Base-by-base conservation (phyloP, 148 eudicot genomes). In the Nepenthes mirabilis region DNA sequence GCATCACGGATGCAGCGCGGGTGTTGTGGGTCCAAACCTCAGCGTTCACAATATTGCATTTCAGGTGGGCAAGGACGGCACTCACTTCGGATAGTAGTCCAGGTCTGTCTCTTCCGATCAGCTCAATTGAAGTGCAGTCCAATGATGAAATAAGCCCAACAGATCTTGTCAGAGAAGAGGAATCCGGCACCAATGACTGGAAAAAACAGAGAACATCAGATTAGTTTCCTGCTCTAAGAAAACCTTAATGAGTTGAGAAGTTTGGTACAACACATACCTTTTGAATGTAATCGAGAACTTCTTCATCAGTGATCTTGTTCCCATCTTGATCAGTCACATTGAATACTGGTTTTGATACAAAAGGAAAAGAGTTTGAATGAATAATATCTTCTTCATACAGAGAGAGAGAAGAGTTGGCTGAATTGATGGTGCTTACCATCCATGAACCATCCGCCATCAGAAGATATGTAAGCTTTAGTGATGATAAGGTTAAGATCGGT, bases 391-490 rank as follows among this genome's bases (percentile, higher is more conserved):
- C 23, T 23, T 23, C 37, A 23, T 14, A 35, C 10, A 34, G 13
- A 61, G 34, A 47, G 54, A 9, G 23, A 3, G 10, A 5, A 10
- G 12, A 40, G 36, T 12, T 45, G 50, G 60, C 47, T 47, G 23
- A 47, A 10, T 14, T 8, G 8, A 49, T 3, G 36, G 55, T 5
- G 37, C 23, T 10, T 80, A 81, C 90, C 95, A 77, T 87, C 95
- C 95, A 87, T 87, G 66, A 87, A 93, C 99, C 99, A 93, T 65
- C 86, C 87, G 37, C 96, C 99, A 78, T 93, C 99, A 51, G 99
- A 93, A n/a, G 91, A 86, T 65, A 93, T 93, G 69, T 93, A 93
- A 60, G 99, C 96, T 72, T 83, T 86, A 5, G 78, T 86, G 14
- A 93, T 77, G 58, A 80, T 71, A 60, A 93, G 77, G 58, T 86